A percentile compares a stretch with the other conserved stretches of the same genome.
phyloP scores from a whole-genome alignment of 2,329 filamentous ascomycete genomes.

The Orbilia javanica region DNA sequence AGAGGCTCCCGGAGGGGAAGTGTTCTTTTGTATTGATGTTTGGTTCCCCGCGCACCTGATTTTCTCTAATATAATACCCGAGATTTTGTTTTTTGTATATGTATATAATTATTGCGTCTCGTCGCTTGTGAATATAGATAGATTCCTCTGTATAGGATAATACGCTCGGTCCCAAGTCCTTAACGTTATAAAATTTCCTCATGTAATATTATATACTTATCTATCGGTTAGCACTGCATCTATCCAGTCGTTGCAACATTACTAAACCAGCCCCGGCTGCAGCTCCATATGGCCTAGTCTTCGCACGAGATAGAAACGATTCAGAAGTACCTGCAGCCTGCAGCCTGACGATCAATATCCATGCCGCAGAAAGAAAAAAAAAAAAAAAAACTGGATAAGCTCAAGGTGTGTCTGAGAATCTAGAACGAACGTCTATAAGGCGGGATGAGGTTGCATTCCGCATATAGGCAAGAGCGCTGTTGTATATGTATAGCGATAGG shows the following conservation, averaged over 20 bases:
- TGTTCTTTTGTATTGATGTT: background rate
- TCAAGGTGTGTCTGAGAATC: background rate
- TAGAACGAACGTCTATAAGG: background rate
- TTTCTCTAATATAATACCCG: background rate
- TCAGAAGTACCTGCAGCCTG: too few relatives aligned
- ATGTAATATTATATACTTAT: background rate
- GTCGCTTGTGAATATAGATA: background rate
- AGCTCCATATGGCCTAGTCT: constrained; percentile 26
- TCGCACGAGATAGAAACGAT: background rate
- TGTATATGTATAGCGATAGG: background rate
- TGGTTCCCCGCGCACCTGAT: background rate
- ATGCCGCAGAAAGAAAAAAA: background rate
- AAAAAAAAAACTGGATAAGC: background rate
- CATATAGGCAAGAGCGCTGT: background rate
- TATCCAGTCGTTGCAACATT: background rate
- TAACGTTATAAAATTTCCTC: background rate
- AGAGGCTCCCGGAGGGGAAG: background rate
- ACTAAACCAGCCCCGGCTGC: constrained; percentile 8
- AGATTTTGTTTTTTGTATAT: too few relatives aligned
- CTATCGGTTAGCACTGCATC: too few relatives aligned
- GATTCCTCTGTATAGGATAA: background rate
- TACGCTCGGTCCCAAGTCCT: background rate
- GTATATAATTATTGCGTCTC: background rate
- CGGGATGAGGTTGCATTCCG: background rate
- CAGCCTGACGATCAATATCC: too few relatives aligned